Percentiles rank a stretch among this genome's conserved stretches.
phyloP scores from a whole-genome alignment of 2,329 filamentous ascomycete genomes.

The Conoideocrella luteorostrata region DNA sequence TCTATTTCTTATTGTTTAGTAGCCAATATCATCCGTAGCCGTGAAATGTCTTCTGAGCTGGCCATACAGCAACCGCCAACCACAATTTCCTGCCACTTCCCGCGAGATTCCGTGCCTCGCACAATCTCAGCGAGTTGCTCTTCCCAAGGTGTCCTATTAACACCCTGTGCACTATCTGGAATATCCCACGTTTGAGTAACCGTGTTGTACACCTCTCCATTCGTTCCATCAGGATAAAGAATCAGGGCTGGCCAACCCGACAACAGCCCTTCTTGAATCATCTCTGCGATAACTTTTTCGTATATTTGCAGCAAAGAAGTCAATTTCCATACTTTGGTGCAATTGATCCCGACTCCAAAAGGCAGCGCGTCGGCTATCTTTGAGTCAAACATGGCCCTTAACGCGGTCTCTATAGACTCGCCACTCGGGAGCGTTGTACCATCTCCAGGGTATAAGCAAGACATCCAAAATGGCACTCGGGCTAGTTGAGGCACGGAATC shows the following conservation, averaged over 20 bases:
- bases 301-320: conserved; percentile 47
- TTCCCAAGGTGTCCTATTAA: conserved; percentile 36
- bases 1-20: no score
- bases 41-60: conserved; percentile 27
- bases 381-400: conserved; percentile 31
- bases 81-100: conserved; percentile 38
- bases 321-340: conserved; percentile 60
- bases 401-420: conserved; percentile 28
- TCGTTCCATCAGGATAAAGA: conserved; percentile 63
- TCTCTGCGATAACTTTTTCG: conserved; percentile 38
- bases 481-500: conserved; percentile 20
- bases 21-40: conserved; percentile 17
- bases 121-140: conserved; percentile 36
- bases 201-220: conserved; percentile 62
- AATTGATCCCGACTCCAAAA: conserved; percentile 63
- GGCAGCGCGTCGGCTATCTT: conserved; percentile 29
- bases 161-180: conserved; percentile 18
- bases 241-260: conserved; percentile 47
- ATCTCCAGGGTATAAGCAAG: conserved; percentile 54
- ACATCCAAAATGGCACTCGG: conserved; percentile 51
- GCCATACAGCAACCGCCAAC: conserved; percentile 50
- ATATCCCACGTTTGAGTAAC: conserved; percentile 53
- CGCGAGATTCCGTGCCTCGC: conserved; percentile 25
- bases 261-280: conserved; percentile 29
- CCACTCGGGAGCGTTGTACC: conserved; percentile 51